Base-by-base conservation (phyloP, 208 protist genomes). In the Paratrypanosoma confusum region DNA sequence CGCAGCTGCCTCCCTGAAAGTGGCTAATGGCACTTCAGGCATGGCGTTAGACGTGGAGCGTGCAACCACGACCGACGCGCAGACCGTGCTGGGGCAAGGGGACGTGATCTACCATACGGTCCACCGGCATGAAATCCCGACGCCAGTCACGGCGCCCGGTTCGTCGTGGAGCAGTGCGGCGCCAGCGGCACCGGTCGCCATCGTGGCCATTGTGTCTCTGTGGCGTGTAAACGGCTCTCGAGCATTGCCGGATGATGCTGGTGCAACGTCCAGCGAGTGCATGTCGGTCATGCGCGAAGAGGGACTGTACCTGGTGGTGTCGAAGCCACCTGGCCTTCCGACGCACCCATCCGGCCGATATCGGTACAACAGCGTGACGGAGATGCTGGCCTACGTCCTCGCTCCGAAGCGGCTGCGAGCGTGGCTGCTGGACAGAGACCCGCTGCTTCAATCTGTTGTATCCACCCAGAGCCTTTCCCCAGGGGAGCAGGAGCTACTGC, bases 101-200 rank as follows among this genome's bases (percentile, higher is more conserved):
- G 85, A 97, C 50, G 34, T 76, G 5, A 70, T 97, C 2, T 40
- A 71, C 8, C 93, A 97, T 58, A 71, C 60, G 0, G 63, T 97
- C 5, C 95, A 97, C 52, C 81, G 91, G 11, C 95, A 97, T 52
- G 95, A 97, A 50, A 72, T 95, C 4, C 90, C 91, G 0, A 74
- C 97, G 0, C 37, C 48, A 3, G 62, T 90, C 8, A 87, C 92
- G 11, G 16, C 59, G 0, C 50, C 47, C 13, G 81, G 77, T 16
- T n/a, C n/a, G n/a, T n/a, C n/a, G n/a, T n/a, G n/a, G n/a, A n/a
- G n/a, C n/a, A n/a, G n/a, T n/a, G n/a, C n/a, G n/a, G n/a, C n/a
- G n/a, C n/a, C n/a, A n/a, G 43, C 69, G 1, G 81, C 79, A 34
- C 53, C 77, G 3, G 54, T 85, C 27, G 25, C 44, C 20, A 36